phyloP scores from a whole-genome alignment of 352 stramenopile genomes.

The Peronospora belbahrii region DNA sequence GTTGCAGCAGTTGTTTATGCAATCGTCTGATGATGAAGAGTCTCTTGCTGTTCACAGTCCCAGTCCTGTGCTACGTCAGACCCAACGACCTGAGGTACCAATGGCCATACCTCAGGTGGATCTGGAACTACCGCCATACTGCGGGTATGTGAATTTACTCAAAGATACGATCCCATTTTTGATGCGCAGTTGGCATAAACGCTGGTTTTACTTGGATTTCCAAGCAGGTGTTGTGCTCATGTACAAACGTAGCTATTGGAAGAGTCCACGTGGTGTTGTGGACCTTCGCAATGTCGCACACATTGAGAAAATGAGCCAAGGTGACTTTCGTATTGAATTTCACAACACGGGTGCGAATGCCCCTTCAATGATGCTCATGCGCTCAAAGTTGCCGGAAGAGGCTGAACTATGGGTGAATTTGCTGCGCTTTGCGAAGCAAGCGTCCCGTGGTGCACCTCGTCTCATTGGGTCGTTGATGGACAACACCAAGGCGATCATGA shows the following conservation, averaged over 20 bases:
- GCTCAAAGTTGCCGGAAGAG: constrained; percentile 47
- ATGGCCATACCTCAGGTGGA: constrained; percentile 20
- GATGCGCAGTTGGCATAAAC: constrained; percentile 72
- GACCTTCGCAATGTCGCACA: constrained; percentile 53
- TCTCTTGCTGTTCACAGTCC: constrained; percentile 16
- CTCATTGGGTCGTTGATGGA: constrained; percentile 21
- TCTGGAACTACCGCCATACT: constrained; percentile 60
- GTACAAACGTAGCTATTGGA: constrained; percentile 85
- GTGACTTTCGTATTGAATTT: constrained; percentile 66
- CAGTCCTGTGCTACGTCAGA: constrained; percentile 17
- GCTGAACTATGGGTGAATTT: constrained; percentile 70
- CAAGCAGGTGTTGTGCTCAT: constrained; percentile 58
- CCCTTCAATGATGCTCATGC: constrained; percentile 49
- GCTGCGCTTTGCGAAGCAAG: constrained; percentile 53
- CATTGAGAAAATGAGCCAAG: constrained; percentile 62
- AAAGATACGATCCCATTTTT: constrained; percentile 72
- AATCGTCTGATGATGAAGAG: constrained; percentile 49
- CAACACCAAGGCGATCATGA: constrained; percentile 26
- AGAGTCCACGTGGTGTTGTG: constrained; percentile 57
- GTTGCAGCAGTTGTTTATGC: constrained; percentile 47
- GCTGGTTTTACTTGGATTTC: constrained; percentile 80
- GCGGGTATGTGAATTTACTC: constrained; percentile 64
- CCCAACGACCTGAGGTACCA: constrained; percentile 28
- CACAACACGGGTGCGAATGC: constrained; percentile 26
- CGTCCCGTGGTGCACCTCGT: constrained; percentile 23